Conservation (phyloP, 108 stramenopile species). For the Nitzschia sp. region DNA sequence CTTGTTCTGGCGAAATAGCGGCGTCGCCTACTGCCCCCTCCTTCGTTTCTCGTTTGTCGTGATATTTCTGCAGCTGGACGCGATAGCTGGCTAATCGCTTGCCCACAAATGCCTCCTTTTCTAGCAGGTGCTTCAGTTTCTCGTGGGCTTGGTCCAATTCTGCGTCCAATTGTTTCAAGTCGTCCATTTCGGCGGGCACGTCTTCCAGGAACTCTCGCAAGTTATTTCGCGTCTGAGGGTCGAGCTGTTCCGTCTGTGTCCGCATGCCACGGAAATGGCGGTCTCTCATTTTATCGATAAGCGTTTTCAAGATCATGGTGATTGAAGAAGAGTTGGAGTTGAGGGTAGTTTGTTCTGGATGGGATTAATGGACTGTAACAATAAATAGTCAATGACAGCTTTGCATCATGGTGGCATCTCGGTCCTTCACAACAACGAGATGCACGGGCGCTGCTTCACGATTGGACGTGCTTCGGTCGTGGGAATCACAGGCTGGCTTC, state of each 20-base stretch:
- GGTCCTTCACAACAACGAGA: too few relatives aligned
- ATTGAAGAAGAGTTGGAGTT: neutral
- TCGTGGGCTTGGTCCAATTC: neutral
- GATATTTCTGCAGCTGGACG: neutral
- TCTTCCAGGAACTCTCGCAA: conserved; percentile 13
- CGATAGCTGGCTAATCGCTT: conserved; percentile 5
- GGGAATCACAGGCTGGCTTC: too few relatives aligned
- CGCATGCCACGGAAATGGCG: conserved; percentile 12
- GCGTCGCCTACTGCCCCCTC: neutral
- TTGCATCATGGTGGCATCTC: too few relatives aligned
- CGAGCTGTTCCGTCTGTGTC: conserved; percentile 16
- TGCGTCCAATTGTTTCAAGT: conserved; percentile 2
- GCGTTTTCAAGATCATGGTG: conserved; percentile 1
- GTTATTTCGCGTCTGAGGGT: conserved; percentile 14
- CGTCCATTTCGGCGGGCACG: conserved; percentile 8
- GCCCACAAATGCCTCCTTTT: conserved; percentile 19
- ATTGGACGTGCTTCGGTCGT: too few relatives aligned
- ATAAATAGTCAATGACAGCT: too few relatives aligned
- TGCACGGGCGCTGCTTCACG: too few relatives aligned
- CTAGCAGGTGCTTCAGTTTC: neutral
- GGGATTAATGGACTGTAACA: too few relatives aligned
- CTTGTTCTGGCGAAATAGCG: neutral
- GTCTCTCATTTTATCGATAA: conserved; percentile 5
- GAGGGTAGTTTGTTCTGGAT: neutral
- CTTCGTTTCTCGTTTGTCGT: neutral